A percentile compares a stretch with the other conserved stretches of the same genome.
Conservation (phyloP, 176 grass and related monocot species). For the Paspalum notatum region DNA sequence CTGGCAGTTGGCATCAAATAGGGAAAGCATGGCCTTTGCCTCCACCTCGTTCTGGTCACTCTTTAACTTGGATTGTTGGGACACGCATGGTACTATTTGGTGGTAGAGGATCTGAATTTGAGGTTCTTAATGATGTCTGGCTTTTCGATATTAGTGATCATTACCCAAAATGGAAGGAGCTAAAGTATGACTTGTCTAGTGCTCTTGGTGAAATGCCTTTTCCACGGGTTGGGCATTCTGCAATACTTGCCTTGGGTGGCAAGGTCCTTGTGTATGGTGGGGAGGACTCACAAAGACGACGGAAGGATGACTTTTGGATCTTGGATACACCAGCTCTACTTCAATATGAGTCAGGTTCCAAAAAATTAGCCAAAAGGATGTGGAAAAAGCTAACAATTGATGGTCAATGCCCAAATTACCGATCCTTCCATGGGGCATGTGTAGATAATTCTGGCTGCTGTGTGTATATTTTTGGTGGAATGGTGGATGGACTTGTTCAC, state of each 20-base stretch:
- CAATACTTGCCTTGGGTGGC: conserved; percentile 63
- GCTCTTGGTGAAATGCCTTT: conserved; percentile 69
- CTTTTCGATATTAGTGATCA: conserved; percentile 66
- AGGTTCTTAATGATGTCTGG: conserved; percentile 98
- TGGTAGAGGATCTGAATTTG: conserved; percentile 81
- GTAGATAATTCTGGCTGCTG: conserved; percentile 66
- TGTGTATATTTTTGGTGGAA: conserved; percentile 88
- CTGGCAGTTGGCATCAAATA: conserved; percentile 74
- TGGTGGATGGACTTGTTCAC: conserved; percentile 65
- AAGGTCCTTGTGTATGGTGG: conserved; percentile 96
- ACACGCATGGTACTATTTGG: conserved; percentile 79
- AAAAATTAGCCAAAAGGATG: conserved; percentile 60
- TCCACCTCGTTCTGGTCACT: conserved; percentile 80
- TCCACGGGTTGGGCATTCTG: conserved; percentile 90
- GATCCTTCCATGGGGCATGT: conserved; percentile 91
- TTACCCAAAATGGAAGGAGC: conserved; percentile 82
- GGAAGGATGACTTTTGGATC: conserved; percentile 95
- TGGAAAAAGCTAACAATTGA: conserved; percentile 74
- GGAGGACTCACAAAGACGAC: conserved; percentile 76
- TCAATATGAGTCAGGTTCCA: conserved; percentile 58
- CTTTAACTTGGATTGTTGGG: conserved; percentile 80
- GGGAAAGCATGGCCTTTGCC: conserved; percentile 52
- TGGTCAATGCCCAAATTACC: conserved; percentile 66
- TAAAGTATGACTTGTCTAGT: conserved; percentile 64
- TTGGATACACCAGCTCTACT: conserved; percentile 66